Evolutionary conservation across 2,329 filamentous ascomycete species (phyloP).

Genomic region (Hirsutella thompsonii): DNA sequence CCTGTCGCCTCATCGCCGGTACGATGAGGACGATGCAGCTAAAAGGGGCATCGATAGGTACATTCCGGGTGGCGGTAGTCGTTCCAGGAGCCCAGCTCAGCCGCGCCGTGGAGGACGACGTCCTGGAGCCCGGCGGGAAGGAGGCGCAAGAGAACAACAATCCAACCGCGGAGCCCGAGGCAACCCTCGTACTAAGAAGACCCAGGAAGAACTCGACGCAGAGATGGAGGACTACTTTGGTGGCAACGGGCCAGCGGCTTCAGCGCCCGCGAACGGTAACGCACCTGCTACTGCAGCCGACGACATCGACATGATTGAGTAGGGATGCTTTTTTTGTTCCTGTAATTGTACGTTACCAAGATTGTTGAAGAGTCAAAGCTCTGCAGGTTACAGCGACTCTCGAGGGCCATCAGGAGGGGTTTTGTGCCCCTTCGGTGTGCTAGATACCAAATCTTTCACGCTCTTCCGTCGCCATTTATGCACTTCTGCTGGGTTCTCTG

Average conservation of each 20-base stretch:
- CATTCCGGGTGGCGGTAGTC: constrained; percentile 45
- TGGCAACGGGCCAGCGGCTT: constrained; percentile 25
- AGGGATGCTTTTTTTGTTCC: constrained; percentile 3
- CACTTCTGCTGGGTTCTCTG: too few species aligned
- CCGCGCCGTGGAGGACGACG: constrained; percentile 38
- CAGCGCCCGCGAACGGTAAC: constrained; percentile 15
- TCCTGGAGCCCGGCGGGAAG: constrained; percentile 34
- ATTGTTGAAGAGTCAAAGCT: background rate
- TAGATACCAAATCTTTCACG: too few species aligned
- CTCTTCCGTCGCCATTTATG: too few species aligned
- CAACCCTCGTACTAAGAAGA: constrained; percentile 60
- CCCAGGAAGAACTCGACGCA: constrained; percentile 83
- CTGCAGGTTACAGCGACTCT: background rate
- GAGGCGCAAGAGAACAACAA: constrained; percentile 14
- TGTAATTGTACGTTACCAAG: background rate
- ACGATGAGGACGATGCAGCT: constrained; percentile 42
- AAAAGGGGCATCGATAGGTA: constrained; percentile 68
- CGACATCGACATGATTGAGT: constrained; percentile 63
- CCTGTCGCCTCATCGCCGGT: constrained; percentile 32
- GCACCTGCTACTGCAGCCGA: constrained; percentile 23
- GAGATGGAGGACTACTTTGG: constrained; percentile 94
- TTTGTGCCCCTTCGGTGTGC: background rate
- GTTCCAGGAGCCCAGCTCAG: constrained; percentile 48
- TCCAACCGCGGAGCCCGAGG: constrained; percentile 25
- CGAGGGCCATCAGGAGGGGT: background rate